Evolutionary conservation across 495 filamentous ascomycete genomes (phyloP).

Genomic region (Aspergillus biplanus): DNA sequence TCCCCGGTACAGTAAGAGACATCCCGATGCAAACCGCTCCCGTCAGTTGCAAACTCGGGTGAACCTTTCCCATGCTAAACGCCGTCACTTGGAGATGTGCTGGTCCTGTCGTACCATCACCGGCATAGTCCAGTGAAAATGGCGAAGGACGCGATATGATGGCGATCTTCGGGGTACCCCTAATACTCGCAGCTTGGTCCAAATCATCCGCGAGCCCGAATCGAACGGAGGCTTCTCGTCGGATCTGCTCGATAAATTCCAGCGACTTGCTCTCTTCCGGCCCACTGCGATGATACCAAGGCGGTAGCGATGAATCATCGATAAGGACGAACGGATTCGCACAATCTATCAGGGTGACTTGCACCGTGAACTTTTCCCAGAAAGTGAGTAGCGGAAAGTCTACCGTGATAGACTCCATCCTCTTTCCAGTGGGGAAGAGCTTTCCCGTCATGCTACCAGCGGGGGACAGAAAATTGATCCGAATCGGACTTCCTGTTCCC

Average conservation of each 20-base stretch:
- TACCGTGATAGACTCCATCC: too few species aligned
- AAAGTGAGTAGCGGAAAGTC: too few species aligned
- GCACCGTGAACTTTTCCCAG: slow-evolving; percentile 19
- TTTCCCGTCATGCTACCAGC: slow-evolving; percentile 38
- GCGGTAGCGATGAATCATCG: slow-evolving; percentile 27
- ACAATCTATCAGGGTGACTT: slow-evolving; percentile 35
- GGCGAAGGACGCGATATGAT: slow-evolving; percentile 22
- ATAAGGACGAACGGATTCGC: slow-evolving; percentile 43
- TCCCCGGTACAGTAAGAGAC: slow-evolving; percentile 32
- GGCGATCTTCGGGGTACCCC: slow-evolving; percentile 40
- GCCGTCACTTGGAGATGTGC: slow-evolving; percentile 25
- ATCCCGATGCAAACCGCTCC: slow-evolving; percentile 37
- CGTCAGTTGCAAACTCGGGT: slow-evolving; percentile 39
- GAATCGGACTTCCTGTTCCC: slow-evolving; percentile 31
- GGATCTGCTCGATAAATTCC: slow-evolving; percentile 31
- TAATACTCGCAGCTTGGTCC: slow-evolving; percentile 18
- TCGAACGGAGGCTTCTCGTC: slow-evolving; percentile 30
- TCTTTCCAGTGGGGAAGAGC: slow-evolving; percentile 33
- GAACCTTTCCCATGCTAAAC: slow-evolving; percentile 36
- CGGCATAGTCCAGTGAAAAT: too few species aligned
- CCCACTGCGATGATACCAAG: slow-evolving; percentile 4
- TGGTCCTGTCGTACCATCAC: not conserved
- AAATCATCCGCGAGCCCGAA: slow-evolving; percentile 30
- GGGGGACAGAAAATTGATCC: slow-evolving; percentile 33
- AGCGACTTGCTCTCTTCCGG: slow-evolving; percentile 4